Evolutionary conservation across 169 alveolate genomes (phyloP).

Genomic region (Eimeria necatrix): DNA sequence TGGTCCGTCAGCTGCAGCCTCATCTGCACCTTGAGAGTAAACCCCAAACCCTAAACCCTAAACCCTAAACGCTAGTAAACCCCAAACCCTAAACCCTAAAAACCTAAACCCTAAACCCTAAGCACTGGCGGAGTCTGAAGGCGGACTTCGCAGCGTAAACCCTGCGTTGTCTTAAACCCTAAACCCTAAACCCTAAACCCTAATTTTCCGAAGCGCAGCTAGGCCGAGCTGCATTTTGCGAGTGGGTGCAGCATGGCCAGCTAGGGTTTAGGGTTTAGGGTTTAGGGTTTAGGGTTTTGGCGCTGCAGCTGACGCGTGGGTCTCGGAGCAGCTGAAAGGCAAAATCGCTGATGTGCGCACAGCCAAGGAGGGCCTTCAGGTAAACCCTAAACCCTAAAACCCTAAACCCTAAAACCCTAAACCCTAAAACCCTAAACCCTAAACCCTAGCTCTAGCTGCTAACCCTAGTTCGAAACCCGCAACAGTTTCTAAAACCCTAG

Average conservation of each 20-base stretch:
- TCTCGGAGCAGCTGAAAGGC: background rate
- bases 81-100: background rate
- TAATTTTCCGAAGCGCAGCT: too few relatives aligned
- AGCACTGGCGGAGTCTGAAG: background rate
- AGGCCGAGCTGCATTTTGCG: too few relatives aligned
- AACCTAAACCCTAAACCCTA: background rate
- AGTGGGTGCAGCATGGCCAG: too few relatives aligned
- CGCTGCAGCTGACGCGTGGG: background rate
- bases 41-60: background rate
- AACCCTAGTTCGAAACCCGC: too few relatives aligned
- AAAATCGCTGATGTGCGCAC: background rate
- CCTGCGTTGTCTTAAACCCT: background rate
- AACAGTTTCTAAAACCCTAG: too few relatives aligned
- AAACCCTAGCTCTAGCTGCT: too few relatives aligned
- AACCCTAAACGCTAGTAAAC: background rate
- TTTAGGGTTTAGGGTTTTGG: background rate
- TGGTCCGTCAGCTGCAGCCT: constrained; percentile 41
- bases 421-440: too few relatives aligned
- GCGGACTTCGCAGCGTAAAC: background rate
- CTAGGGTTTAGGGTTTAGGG: background rate
- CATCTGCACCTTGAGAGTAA: constrained; percentile 1
- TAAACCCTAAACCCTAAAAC: too few relatives aligned
- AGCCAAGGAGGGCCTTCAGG: background rate
- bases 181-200: background rate
- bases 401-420: too few relatives aligned